These are phyloP conservation scores for Glycine latifolia DNA, from an alignment of 306 rosid genomes.

Conservation along the genomic window DNA sequence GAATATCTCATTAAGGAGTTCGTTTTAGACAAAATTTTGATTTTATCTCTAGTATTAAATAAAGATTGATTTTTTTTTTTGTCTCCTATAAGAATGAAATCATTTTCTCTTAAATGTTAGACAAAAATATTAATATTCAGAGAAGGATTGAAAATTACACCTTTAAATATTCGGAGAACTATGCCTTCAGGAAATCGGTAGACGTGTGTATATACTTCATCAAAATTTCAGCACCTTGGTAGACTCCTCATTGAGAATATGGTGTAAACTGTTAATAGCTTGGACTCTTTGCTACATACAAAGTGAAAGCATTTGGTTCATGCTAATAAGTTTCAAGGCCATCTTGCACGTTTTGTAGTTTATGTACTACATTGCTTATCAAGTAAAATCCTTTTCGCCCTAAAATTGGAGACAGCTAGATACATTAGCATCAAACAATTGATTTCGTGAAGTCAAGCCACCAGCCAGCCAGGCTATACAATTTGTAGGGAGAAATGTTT, in stretches of 20 bases:
- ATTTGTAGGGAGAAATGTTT: neutral
- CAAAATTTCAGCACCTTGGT: neutral
- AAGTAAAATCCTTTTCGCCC: neutral
- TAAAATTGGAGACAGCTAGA: neutral
- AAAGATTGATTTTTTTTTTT: neutral
- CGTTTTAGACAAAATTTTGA: neutral
- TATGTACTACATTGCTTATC: neutral
- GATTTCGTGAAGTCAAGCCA: neutral
- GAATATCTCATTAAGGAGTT: neutral
- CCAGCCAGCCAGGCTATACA: too few species aligned
- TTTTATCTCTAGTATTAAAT: neutral
- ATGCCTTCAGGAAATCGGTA: neutral
- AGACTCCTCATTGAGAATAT: neutral
- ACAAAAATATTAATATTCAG: neutral
- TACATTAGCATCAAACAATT: neutral
- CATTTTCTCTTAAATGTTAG: neutral
- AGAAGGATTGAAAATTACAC: neutral
- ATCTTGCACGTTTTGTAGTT: neutral
- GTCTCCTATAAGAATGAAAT: neutral
- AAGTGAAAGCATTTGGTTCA: too few species aligned
- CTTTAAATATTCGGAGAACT: neutral
- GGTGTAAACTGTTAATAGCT: neutral
- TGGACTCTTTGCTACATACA: neutral
- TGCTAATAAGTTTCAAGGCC: too few species aligned
- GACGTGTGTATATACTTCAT: neutral